These are phyloP conservation scores for Apiospora saccharicola DNA, from an alignment of 2,329 filamentous ascomycete genomes.

Conservation along the genomic window DNA sequence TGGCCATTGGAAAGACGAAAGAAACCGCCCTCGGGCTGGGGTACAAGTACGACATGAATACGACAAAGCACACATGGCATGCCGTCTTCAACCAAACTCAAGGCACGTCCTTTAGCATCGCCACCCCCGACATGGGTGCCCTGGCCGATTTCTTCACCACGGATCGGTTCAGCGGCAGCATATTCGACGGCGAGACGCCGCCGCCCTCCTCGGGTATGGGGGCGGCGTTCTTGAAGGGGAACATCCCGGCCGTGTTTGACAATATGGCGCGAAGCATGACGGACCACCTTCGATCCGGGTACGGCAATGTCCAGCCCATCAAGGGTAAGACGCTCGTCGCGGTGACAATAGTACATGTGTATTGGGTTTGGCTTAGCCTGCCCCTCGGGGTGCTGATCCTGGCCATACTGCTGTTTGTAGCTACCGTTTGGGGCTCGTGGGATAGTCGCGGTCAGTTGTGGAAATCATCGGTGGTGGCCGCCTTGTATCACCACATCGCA, in stretches of 20 bases:
- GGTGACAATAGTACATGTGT: constrained; percentile 7
- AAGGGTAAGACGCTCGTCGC: background rate
- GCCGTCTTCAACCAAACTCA: constrained; percentile 11
- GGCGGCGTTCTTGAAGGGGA: background rate
- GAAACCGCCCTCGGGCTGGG: background rate
- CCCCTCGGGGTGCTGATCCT: background rate
- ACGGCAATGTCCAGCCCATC: background rate
- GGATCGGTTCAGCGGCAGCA: constrained; percentile 26
- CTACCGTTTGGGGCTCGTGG: background rate
- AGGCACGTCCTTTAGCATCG: background rate
- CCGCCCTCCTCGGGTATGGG: constrained; percentile 24
- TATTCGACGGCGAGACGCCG: constrained; percentile 26
- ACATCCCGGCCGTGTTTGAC: constrained; percentile 24
- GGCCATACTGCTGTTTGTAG: background rate
- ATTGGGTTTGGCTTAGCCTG: constrained; percentile 7
- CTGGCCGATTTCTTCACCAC: constrained; percentile 24
- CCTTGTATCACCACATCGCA: constrained; percentile 7
- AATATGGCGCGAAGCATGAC: constrained; percentile 32
- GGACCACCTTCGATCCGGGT: constrained; percentile 24
- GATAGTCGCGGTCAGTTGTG: background rate
- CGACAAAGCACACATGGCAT: background rate
- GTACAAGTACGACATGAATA: background rate
- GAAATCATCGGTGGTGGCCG: constrained; percentile 6
- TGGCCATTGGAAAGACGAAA: background rate
- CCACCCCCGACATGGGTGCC: constrained; percentile 23